Base-by-base conservation (phyloP, 1,284 basidiomycete genomes). In the Ustilago nuda region DNA sequence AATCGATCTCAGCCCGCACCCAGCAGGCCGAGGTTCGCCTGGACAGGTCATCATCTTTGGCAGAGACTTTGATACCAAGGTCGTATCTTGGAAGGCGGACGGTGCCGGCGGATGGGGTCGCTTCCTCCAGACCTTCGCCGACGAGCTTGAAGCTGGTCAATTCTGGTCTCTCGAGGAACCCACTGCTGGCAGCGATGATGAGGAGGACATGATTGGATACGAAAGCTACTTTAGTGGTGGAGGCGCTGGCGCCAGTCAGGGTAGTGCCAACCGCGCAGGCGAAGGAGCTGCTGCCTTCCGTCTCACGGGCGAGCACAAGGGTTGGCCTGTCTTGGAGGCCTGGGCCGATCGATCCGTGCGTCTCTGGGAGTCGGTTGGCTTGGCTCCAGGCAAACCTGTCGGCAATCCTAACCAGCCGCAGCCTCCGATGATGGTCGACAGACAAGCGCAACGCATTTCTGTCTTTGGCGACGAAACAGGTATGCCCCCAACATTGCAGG, bases 11-110 rank as follows among this genome's bases (percentile, higher is more conserved):
- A 94, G 92, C 86, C 96, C 96, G 6, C 86, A 85, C n/a, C 80
- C 82, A 1, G 62, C 66, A 23, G 79, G 81, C 33, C 72, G 77
- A 41, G 96, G 95, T 54, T 86, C 90, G 2, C 88, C 90, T 56
- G 97, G 96, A 4, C 96, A 99, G 86, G 95, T 98, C 57, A 98
- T 99, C 73, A 91, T 98, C 55, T 99, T 98, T 86, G 96, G 96
- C 13, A 90, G 96, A 59, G 96, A 99, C 85, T 98, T 99, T 87
- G 96, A 99, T 86, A 93, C 94, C 30, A 99, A 99, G 86, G 93
- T 98, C 46, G 96, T 98, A 37, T 88, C 98, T 57, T 87, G 84
- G 82, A 76, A 82, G 33, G 86, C 85, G 8, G 95, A 98, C 73
- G 95, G 95, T 17, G 89, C 90, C 41, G 91, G 90, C 12, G 96